Evolutionary conservation across 1,284 basidiomycete species (phyloP).

Genomic region (Sporisorium reilianum): DNA sequence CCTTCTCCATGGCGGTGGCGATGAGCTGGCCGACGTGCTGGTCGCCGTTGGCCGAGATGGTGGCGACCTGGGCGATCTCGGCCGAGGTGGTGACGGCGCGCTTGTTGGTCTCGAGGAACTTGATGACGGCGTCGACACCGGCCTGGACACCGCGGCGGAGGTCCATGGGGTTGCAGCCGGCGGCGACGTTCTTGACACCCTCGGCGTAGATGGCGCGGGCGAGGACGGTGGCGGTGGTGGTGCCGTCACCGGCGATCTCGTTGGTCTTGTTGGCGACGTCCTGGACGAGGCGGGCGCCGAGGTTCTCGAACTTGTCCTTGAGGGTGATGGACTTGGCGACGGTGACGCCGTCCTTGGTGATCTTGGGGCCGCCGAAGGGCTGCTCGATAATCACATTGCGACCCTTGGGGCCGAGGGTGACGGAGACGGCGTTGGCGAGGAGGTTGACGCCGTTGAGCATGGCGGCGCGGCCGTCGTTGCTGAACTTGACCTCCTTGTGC

Average conservation of each 20-base stretch:
- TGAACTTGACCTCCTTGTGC: slow-evolving; percentile 95
- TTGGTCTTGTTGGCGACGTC: slow-evolving; percentile 97
- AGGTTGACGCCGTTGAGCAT: slow-evolving; percentile 96
- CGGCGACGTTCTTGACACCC: slow-evolving; percentile 99
- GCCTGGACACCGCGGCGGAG: slow-evolving; percentile 95
- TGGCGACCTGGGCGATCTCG: slow-evolving; percentile 97
- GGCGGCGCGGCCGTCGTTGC: slow-evolving; percentile 91
- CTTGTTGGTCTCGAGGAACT: slow-evolving; percentile 88
- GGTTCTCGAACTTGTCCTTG: slow-evolving; percentile 99
- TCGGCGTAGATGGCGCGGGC: slow-evolving; percentile 97
- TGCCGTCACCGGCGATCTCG: slow-evolving; percentile 97
- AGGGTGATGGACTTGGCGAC: slow-evolving; percentile 94
- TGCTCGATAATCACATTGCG: slow-evolving; percentile 99
- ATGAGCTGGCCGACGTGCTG: slow-evolving; percentile 93
- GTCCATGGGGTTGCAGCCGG: slow-evolving; percentile 99
- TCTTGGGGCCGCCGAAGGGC: slow-evolving; percentile 95
- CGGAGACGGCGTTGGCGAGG: slow-evolving; percentile 80
- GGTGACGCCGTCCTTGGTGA: slow-evolving; percentile 98
- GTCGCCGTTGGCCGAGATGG: slow-evolving; percentile 98
- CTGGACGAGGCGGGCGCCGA: slow-evolving; percentile 95
- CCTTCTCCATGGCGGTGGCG: slow-evolving; percentile 99
- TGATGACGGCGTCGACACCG: slow-evolving; percentile 93
- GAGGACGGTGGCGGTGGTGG: slow-evolving; percentile 96
- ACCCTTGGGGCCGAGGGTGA: slow-evolving; percentile 97
- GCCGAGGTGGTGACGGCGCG: slow-evolving; percentile 95